A percentile compares a stretch with the other conserved stretches of the same genome.
phyloP scores from a whole-genome alignment of 352 stramenopile genomes.

The Phytophthora fragariae region DNA sequence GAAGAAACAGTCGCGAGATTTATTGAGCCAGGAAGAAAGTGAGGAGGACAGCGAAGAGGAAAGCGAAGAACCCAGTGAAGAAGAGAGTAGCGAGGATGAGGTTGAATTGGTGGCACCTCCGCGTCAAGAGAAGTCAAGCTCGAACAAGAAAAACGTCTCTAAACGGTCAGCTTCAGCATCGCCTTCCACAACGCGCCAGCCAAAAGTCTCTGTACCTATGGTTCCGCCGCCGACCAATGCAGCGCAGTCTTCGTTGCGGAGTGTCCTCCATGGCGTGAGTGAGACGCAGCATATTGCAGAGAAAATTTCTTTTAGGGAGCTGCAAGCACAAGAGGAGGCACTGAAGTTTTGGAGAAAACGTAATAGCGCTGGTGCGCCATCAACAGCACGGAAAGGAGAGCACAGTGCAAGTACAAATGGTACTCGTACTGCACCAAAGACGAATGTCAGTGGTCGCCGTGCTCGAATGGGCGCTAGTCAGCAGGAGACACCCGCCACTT shows the following conservation, averaged over 20 bases:
- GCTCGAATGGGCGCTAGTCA: slow-evolving; percentile 35
- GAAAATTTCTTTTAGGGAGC: slow-evolving; percentile 50
- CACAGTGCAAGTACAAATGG: slow-evolving; percentile 7
- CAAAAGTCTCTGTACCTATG: background rate
- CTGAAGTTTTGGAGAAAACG: slow-evolving; percentile 51
- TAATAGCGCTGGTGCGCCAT: slow-evolving; percentile 1
- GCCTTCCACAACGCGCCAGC: slow-evolving; percentile 9
- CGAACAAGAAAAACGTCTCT: background rate
- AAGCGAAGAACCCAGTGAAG: slow-evolving; percentile 18
- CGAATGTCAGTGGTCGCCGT: slow-evolving; percentile 21
- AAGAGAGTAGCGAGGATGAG: slow-evolving; percentile 21
- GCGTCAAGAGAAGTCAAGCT: slow-evolving; percentile 6
- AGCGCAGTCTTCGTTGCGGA: slow-evolving; percentile 1
- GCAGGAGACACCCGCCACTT: slow-evolving; percentile 1
- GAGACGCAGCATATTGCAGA: slow-evolving; percentile 42
- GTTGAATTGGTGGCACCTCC: background rate
- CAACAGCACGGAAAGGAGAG: slow-evolving; percentile 19
- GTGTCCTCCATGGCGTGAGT: slow-evolving; percentile 17
- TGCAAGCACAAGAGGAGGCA: slow-evolving; percentile 63
- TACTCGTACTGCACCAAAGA: slow-evolving; percentile 4
- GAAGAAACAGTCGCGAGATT: slow-evolving; percentile 4
- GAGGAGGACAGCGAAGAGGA: slow-evolving; percentile 13
- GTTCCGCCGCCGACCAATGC: slow-evolving; percentile 3
- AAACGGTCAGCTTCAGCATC: slow-evolving; percentile 2
- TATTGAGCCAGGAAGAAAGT: slow-evolving; percentile 30